Evolutionary conservation across 2,329 filamentous ascomycete species (phyloP), one percentile per base, ranked within the genome.

Genomic region (Diaporthe velutina): DNA sequence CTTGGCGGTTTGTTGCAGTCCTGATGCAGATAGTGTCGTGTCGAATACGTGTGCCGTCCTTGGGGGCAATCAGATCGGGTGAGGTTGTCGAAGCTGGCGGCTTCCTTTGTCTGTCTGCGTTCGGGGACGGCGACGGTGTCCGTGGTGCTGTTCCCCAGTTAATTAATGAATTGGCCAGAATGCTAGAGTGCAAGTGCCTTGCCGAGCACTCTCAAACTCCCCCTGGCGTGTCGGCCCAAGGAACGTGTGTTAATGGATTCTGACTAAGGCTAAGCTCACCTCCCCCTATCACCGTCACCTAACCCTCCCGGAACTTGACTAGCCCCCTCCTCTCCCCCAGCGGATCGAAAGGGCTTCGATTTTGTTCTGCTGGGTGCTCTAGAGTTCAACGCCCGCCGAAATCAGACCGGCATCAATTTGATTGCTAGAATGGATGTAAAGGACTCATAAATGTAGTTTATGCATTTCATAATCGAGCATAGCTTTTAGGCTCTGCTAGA

Each of bases 1-100:
- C 80, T 83, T 86, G 84, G 77, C 76, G 55, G 48, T 57, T 73
- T 67, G 25, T 57, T 54, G 57, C 64, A 70, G 30, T 61, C 13
- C 57, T 25, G 35, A 40, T 64, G 33, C 57, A 64, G 28, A 52
- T 17, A 52, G 33, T 33, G 40, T 12, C 19, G 58, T n/a, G n/a
- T 52, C 54, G 38, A 54, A 10, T 66, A 52, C 9, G 25, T 28
- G 13, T 61, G 33, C 45, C n/a, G 25, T 35, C 13, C 17, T 57
- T 22, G 45, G 28, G 54, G 50, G 42, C 50, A 68, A 25, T 66
- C 17, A 52, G 70, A 50, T 48, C 42, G 57, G 48, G 25, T 35
- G 52, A 54, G 40, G 50, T 25, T 30, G 50, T 28, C 64, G 57
- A 55, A 70, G 45, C 54, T 67, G 40, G 42, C 38, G 48, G 45